Percentiles rank a stretch among this genome's conserved stretches.
phyloP scores from a whole-genome alignment of 495 filamentous ascomycete species.

The Aspergillus nidulans region DNA sequence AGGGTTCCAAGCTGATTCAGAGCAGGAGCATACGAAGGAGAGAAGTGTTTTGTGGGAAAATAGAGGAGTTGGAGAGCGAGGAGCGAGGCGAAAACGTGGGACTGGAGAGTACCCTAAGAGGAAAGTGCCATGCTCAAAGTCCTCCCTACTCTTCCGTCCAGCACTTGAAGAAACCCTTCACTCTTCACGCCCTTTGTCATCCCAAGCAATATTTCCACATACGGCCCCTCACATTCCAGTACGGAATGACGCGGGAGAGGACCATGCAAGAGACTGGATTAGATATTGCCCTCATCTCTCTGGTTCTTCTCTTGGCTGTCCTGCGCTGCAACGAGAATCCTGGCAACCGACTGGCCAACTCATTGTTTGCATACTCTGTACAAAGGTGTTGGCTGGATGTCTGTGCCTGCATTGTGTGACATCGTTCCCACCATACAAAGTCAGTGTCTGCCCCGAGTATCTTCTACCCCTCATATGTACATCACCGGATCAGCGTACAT shows the following conservation, averaged over 20 bases:
- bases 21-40: not conserved
- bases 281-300: not conserved
- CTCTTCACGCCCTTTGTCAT: not conserved
- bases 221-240: not conserved
- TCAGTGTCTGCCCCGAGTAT: not conserved
- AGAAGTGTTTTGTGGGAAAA: not conserved
- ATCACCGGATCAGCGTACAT: not conserved
- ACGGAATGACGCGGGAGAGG: not conserved
- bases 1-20: not conserved
- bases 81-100: not conserved
- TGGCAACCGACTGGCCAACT: not conserved
- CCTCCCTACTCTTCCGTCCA: too few species aligned
- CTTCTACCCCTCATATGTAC: not conserved
- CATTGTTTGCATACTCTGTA: not conserved
- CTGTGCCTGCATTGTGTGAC: not conserved
- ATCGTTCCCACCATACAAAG: not conserved
- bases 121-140: not conserved
- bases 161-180: not conserved
- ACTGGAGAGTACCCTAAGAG: not conserved
- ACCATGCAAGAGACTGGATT: not conserved
- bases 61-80: not conserved
- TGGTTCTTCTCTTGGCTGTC: not conserved
- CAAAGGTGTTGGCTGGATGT: not conserved
- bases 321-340: not conserved
- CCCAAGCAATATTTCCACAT: too few species aligned